Base-by-base conservation (phyloP, 257 asterid species). In the Paulownia fortunei region DNA sequence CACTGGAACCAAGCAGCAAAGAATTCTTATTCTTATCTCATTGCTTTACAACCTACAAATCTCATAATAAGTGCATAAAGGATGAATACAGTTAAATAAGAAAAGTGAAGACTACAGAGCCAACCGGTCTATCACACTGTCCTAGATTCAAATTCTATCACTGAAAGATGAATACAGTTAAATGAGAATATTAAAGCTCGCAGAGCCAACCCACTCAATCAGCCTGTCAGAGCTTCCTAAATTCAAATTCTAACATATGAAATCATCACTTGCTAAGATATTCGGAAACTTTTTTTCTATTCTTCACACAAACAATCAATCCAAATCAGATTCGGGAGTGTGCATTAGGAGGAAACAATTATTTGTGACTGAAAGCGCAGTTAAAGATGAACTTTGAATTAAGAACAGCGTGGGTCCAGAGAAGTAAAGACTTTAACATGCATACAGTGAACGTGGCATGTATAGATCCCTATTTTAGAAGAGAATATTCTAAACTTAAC, bases 401-500 rank as follows among this genome's bases (percentile, higher is more conserved):
- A 18, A 6, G 55, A 21, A 18, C 62, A 21, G 1, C 1, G 32
- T 49, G 21, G 4, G 21, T 6, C 32, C 5, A 19, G 6, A 6
- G 30, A 23, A 8, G 13, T 55, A 37, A 23, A 67, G 12, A 61
- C n/a, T 75, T 59, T 16, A 32, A 26, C 44, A 23, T 56, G 63
- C 32, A 63, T 9, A 18, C 0, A 32, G 10, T 52, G 34, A 69
- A 47, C 13, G 59, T 13, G 64, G 2, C 63, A 52, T 64, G 62
- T 39, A 21, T 37, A 55, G 5, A 41, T 39, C 32, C 23, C 19
- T 66, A 19, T 55, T 24, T 68, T 23, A 27, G 39, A 15, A 49
- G 23, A 64, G 16, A 54, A 41, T 4, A 23, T 15, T 58, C 4
- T n/a, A 19, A 67, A 68, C 64, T 74, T 62, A 79, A 96, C 99